Conservation (phyloP, 169 alveolate species). For the Babesia bigemina region DNA sequence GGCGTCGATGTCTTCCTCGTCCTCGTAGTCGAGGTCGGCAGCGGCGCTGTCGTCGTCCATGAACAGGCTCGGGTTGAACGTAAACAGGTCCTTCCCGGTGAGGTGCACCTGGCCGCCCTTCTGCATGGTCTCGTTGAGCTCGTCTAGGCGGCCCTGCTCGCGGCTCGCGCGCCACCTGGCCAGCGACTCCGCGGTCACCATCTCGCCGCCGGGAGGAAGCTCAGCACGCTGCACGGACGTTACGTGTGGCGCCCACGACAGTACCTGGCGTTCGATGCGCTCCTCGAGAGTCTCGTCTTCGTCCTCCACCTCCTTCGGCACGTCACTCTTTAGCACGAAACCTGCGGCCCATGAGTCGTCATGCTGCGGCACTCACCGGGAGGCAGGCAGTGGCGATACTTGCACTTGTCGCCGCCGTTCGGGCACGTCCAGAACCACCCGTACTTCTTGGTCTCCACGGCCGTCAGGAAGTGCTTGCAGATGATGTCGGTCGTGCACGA, state of each 20-base stretch:
- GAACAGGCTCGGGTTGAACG: slow-evolving; percentile 68
- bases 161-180: slow-evolving; percentile 58
- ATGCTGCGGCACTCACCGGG: slow-evolving; percentile 82
- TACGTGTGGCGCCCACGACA: background rate
- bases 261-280: slow-evolving; percentile 68
- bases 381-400: slow-evolving; percentile 97
- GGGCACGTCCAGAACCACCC: slow-evolving; percentile 99
- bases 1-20: slow-evolving; percentile 61
- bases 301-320: slow-evolving; percentile 67
- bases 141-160: slow-evolving; percentile 56
- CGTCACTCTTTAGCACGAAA: slow-evolving; percentile 51
- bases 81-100: slow-evolving; percentile 70
- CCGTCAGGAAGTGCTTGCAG: slow-evolving; percentile 94
- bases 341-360: slow-evolving; percentile 9
- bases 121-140: slow-evolving; percentile 53
- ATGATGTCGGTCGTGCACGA: slow-evolving; percentile 88
- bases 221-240: slow-evolving; percentile 48
- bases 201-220: slow-evolving; percentile 68
- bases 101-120: slow-evolving; percentile 55
- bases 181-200: slow-evolving; percentile 65
- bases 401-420: slow-evolving; percentile 97
- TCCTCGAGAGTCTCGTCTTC: slow-evolving; percentile 71
- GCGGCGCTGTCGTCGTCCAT: slow-evolving; percentile 75
- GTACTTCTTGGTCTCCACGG: slow-evolving; percentile 93
- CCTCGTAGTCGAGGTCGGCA: slow-evolving; percentile 68